Evolutionary conservation across 2,329 filamentous ascomycete species (phyloP).

Genomic region (Trichophyton rubrum): DNA sequence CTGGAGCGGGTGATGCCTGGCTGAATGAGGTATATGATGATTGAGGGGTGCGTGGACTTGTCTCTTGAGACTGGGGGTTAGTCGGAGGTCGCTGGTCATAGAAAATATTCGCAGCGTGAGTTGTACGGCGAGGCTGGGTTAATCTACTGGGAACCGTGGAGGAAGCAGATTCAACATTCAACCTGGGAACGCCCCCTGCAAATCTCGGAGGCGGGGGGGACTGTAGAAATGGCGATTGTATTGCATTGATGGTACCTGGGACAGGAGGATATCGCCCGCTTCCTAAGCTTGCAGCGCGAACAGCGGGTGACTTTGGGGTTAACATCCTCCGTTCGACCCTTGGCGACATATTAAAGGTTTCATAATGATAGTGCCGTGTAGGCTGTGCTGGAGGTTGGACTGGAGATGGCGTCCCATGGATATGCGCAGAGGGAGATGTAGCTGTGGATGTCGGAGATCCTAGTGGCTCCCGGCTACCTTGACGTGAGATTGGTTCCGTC

Average conservation of each 20-base stretch:
- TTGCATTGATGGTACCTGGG: constrained; percentile 20
- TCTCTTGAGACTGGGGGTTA: constrained; percentile 9
- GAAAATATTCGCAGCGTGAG: constrained; percentile 1
- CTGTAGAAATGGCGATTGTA: constrained; percentile 27
- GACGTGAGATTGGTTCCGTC: constrained; percentile 11
- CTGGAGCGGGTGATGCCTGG: constrained; percentile 9
- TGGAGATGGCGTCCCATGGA: constrained; percentile 9
- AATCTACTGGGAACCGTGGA: constrained; percentile 4
- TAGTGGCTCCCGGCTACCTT: constrained; percentile 19
- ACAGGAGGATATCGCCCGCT: constrained; percentile 15
- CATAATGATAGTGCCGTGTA: constrained; percentile 11
- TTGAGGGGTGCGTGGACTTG: constrained; percentile 10
- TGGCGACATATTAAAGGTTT: constrained; percentile 24
- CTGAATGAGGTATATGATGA: constrained; percentile 11
- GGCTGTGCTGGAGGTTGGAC: constrained; percentile 9
- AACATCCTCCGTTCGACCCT: constrained; percentile 22
- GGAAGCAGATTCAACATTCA: constrained; percentile 2
- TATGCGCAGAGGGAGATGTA: constrained; percentile 8
- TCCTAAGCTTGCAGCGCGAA: constrained; percentile 21
- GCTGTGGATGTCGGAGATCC: constrained; percentile 13
- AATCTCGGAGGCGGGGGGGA: constrained; percentile 19
- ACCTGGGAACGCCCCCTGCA: not conserved
- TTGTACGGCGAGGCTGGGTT: constrained; percentile 6
- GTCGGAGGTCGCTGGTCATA: constrained; percentile 1
- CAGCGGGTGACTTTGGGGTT: constrained; percentile 27